phyloP scores from a whole-genome alignment of 2,329 filamentous ascomycete genomes.

The Samsoniella hepiali region DNA sequence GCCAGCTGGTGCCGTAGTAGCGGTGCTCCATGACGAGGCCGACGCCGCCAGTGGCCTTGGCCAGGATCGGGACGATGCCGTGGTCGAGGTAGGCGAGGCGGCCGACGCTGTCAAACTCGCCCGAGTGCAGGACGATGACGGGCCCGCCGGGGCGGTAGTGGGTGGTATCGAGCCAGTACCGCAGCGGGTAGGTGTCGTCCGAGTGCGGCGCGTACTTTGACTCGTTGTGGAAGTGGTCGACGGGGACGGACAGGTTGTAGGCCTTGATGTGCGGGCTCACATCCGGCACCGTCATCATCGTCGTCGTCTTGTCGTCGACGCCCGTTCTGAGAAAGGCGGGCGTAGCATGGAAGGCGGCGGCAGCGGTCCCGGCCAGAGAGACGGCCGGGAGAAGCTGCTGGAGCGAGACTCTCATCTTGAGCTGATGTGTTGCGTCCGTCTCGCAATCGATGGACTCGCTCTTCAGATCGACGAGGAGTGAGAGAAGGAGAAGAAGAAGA shows the following conservation, averaged over 20 bases:
- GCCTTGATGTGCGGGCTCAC: slow-evolving; percentile 16
- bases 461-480: not conserved
- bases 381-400: not conserved
- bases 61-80: slow-evolving; percentile 69
- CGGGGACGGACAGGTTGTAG: slow-evolving; percentile 43
- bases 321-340: not conserved
- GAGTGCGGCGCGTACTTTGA: slow-evolving; percentile 73
- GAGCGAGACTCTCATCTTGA: slow-evolving; percentile 1
- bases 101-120: slow-evolving; percentile 63
- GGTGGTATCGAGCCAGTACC: slow-evolving; percentile 80
- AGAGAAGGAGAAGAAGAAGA: not conserved
- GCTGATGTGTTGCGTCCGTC: not conserved
- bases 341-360: slow-evolving; percentile 6
- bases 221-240: slow-evolving; percentile 85
- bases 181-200: slow-evolving; percentile 62
- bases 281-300: not conserved
- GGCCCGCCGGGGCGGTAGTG: slow-evolving; percentile 76
- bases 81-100: slow-evolving; percentile 71
- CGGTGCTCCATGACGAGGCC: slow-evolving; percentile 82
- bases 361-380: slow-evolving; percentile 6
- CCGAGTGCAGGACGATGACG: slow-evolving; percentile 71
- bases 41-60: slow-evolving; percentile 67
- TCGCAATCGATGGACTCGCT: not conserved
- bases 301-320: not conserved
- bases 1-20: slow-evolving; percentile 79